phyloP scores from a whole-genome alignment of 78 protist species.

The Capsaspora owczarzaki region DNA sequence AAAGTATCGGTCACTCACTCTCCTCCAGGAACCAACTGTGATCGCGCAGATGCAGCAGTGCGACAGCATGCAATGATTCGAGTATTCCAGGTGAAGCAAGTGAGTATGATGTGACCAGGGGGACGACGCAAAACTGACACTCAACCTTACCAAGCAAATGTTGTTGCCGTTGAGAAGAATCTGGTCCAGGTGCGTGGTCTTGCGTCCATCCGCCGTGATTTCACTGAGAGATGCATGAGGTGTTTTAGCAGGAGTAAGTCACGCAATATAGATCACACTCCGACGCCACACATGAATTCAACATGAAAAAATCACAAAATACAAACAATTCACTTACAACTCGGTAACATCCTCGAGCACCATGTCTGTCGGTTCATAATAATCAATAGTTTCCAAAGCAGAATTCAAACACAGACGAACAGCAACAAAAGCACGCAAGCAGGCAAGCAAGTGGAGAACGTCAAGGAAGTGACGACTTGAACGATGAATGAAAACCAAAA shows the following conservation, averaged over 20 bases:
- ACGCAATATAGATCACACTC: background rate
- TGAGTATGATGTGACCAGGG: background rate
- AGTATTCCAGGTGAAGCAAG: too few species aligned
- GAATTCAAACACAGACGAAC: too few species aligned
- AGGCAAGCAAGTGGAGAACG: too few species aligned
- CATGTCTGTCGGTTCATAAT: constrained; percentile 42
- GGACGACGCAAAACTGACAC: background rate
- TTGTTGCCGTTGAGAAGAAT: constrained; percentile 84
- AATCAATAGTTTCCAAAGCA: too few species aligned
- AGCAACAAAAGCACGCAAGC: too few species aligned
- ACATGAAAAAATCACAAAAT: background rate
- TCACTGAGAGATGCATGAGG: constrained; percentile 42
- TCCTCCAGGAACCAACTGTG: too few species aligned
- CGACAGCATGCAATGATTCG: too few species aligned
- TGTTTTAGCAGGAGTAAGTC: background rate
- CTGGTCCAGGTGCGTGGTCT: constrained; percentile 53
- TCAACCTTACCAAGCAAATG: constrained; percentile 58
- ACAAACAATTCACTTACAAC: background rate
- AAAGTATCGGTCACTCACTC: too few species aligned
- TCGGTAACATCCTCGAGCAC: constrained; percentile 70
- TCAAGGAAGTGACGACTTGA: too few species aligned
- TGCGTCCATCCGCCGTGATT: constrained; percentile 66
- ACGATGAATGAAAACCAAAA: too few species aligned
- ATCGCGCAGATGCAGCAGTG: too few species aligned
- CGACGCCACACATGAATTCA: background rate